These are phyloP conservation scores for Terfezia claveryi DNA, from an alignment of 495 filamentous ascomycete species.

Conservation along the genomic window DNA sequence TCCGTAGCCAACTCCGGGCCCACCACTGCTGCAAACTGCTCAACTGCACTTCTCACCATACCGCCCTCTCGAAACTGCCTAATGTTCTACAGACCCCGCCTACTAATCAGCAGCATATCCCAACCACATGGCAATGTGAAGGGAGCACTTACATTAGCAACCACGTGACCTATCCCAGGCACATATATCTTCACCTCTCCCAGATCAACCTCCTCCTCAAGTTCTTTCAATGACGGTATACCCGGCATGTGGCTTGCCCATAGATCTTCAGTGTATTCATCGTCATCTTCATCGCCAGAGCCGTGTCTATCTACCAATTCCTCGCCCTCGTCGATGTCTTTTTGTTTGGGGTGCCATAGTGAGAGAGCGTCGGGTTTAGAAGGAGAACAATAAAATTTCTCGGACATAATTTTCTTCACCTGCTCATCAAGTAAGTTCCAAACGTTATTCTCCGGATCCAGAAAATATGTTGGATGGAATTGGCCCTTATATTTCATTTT, in stretches of 20 bases:
- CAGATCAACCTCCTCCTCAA: neutral
- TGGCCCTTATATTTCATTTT: constrained; percentile 86
- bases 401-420: constrained; percentile 38
- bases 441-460: constrained; percentile 51
- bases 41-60: neutral
- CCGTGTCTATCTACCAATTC: constrained; percentile 19
- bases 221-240: neutral
- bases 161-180: neutral
- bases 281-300: constrained; percentile 3
- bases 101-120: neutral
- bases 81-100: neutral
- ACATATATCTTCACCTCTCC: neutral
- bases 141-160: neutral
- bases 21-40: constrained; percentile 31
- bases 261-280: constrained; percentile 5
- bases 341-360: too few species aligned
- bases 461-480: constrained; percentile 60
- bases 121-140: neutral
- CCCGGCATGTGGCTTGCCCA: neutral
- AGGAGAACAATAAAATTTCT: constrained; percentile 44
- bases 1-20: constrained; percentile 42
- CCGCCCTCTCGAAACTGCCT: neutral
- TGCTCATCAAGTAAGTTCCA: constrained; percentile 60
- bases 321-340: constrained; percentile 1
- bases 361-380: constrained; percentile 14